Evolutionary conservation across 2,329 filamentous ascomycete genomes (phyloP), one percentile per base, ranked within the genome.

Genomic region (Phaeomoniella chlamydospora): DNA sequence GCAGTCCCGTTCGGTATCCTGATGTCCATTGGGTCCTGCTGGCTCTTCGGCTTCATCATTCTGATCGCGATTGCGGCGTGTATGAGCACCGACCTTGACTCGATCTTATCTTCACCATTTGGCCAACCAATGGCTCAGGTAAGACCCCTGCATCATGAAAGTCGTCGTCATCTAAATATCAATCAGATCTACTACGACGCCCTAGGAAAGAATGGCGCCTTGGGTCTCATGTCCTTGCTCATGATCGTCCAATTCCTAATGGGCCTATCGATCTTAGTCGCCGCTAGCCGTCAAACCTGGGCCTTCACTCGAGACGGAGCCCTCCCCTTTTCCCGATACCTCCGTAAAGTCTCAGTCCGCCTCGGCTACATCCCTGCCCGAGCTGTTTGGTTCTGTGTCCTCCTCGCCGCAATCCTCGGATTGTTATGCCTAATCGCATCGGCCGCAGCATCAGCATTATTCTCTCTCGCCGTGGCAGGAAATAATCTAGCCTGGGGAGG

Each of bases 221-320:
- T 77, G 4, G 72, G 63, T 0, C 60, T 77, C 37, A 76, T 76
- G 66, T 59, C 61, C 1, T 57, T 76, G 0, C 53, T 76, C 14
- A 71, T 74, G 46, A 64, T 74, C 34, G 70, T 74, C 2, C 73
- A 77, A 47, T 77, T 73, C 49, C 57, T 76, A 15, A 76, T 77
- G 64, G 71, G 72, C 1, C 35, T 39, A 3, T 40, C 39, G 4
- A 47, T 61, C 52, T 53, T 72, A 2, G 66, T 75, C 3, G 73
- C 73, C 1, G 68, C 67, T 3, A 73, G 68, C 4, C 64, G 74
- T 4, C 73, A 77, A 52, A 64, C 61, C 18, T 78, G 73, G 73
- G 73, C 73, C 0, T 77, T 77, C 48, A 70, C 69, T 5, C 65
- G 73, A 15, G 73, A 77, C 45, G 71, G 70, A 2, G 73, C 72